Conservation (phyloP, 169 alveolate genomes). For the Eimeria maxima region DNA sequence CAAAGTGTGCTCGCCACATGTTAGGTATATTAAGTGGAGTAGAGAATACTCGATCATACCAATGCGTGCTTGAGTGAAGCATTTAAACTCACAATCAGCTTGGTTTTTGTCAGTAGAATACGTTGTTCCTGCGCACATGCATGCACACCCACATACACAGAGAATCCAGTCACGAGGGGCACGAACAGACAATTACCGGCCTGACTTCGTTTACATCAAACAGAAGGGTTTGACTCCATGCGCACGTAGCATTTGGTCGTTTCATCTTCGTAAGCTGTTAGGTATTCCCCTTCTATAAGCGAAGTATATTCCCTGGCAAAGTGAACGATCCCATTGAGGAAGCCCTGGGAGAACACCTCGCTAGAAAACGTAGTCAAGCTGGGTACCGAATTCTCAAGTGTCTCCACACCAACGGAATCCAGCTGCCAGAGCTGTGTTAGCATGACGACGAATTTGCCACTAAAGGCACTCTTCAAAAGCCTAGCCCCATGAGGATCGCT, state of each 20-base stretch:
- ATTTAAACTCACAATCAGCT: slow-evolving; percentile 18
- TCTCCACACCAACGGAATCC: slow-evolving; percentile 29
- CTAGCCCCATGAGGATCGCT: slow-evolving; percentile 35
- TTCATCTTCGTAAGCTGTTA: slow-evolving; percentile 43
- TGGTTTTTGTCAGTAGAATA: slow-evolving; percentile 42
- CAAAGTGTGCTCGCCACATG: not conserved
- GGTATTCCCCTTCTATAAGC: slow-evolving; percentile 48
- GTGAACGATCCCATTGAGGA: slow-evolving; percentile 49
- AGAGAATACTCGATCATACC: not conserved
- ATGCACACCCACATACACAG: not conserved
- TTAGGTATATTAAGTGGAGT: not conserved
- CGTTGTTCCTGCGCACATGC: slow-evolving; percentile 49
- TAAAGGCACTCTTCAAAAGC: slow-evolving; percentile 33
- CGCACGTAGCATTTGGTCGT: slow-evolving; percentile 69
- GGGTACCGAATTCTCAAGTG: not conserved
- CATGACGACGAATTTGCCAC: slow-evolving; percentile 28
- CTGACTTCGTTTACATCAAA: not conserved
- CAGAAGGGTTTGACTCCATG: not conserved
- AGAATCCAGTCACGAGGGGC: not conserved
- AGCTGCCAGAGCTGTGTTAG: slow-evolving; percentile 69
- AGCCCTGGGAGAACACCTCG: slow-evolving; percentile 59
- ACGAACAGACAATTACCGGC: not conserved
- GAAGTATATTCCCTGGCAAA: slow-evolving; percentile 58
- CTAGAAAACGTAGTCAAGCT: slow-evolving; percentile 31
- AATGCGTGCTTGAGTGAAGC: not conserved